phyloP scores from a whole-genome alignment of 352 stramenopile genomes.

The Hyaloperonospora arabidopsidis region DNA sequence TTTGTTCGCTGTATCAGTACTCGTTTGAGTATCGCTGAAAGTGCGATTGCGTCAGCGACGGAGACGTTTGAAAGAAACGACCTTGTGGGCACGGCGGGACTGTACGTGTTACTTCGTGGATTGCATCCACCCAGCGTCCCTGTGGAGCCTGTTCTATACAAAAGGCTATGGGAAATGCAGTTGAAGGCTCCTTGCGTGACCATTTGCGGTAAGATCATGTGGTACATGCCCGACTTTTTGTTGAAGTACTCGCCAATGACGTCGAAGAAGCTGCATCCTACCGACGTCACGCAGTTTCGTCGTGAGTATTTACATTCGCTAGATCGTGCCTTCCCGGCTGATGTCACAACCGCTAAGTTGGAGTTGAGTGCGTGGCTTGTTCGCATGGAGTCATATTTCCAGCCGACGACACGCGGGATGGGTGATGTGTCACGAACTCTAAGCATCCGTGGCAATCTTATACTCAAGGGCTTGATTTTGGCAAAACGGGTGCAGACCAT shows the following conservation, averaged over 20 bases:
- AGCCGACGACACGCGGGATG: constrained; percentile 67
- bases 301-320: constrained; percentile 72
- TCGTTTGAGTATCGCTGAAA: constrained; percentile 51
- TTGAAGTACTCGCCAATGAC: constrained; percentile 75
- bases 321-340: constrained; percentile 67
- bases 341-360: constrained; percentile 73
- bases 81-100: constrained; percentile 78
- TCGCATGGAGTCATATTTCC: constrained; percentile 84
- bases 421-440: constrained; percentile 66
- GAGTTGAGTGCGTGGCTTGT: constrained; percentile 81
- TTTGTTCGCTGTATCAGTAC: constrained; percentile 81
- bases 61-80: constrained; percentile 86
- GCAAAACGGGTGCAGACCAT: constrained; percentile 84
- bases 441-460: constrained; percentile 80
- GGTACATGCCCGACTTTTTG: constrained; percentile 84
- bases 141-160: constrained; percentile 86
- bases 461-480: constrained; percentile 88
- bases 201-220: constrained; percentile 79
- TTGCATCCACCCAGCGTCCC: constrained; percentile 77
- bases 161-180: constrained; percentile 85
- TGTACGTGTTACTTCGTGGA: constrained; percentile 86
- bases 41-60: constrained; percentile 68
- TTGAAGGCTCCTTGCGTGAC: constrained; percentile 76
- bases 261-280: constrained; percentile 75
- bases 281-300: constrained; percentile 70